Conservation (phyloP, 1,139 yeast species). For the Blastobotrys apis region DNA sequence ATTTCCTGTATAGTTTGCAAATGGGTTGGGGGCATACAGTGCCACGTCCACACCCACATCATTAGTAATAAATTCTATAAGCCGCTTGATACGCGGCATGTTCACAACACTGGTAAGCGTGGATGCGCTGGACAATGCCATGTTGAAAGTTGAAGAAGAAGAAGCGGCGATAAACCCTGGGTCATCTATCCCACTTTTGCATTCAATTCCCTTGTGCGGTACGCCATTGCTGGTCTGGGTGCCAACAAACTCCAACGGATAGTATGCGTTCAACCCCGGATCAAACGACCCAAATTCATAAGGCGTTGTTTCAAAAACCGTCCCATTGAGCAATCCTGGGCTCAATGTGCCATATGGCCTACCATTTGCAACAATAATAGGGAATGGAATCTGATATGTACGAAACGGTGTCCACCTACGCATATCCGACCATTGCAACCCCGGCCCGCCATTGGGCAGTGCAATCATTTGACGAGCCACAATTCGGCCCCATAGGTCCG, state of each 20-base stretch:
- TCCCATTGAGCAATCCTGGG: conserved; percentile 44
- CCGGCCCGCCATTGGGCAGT: conserved; percentile 51
- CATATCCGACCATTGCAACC: conserved; percentile 61
- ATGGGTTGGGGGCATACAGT: conserved; percentile 67
- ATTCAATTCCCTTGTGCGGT: conserved; percentile 44
- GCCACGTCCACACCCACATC: conserved; percentile 55
- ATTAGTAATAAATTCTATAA: conserved; percentile 9
- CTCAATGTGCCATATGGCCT: conserved; percentile 52
- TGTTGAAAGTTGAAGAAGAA: conserved; percentile 69
- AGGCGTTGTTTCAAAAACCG: conserved; percentile 76
- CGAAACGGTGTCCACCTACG: conserved; percentile 48
- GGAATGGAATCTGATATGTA: conserved; percentile 72
- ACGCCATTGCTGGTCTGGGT: conserved; percentile 63
- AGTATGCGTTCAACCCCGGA: conserved; percentile 62
- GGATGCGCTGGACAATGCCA: neutral
- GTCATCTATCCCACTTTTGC: conserved; percentile 68
- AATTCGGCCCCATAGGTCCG: conserved; percentile 89
- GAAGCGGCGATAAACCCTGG: conserved; percentile 73
- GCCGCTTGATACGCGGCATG: conserved; percentile 36
- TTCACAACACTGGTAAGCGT: neutral
- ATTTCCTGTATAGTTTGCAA: conserved; percentile 32
- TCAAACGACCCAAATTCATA: conserved; percentile 91
- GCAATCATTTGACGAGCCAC: conserved; percentile 65
- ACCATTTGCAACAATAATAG: conserved; percentile 73
- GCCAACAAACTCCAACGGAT: conserved; percentile 69